Base-by-base conservation (phyloP, 257 asterid genomes). In the Nemophila menziesii region DNA sequence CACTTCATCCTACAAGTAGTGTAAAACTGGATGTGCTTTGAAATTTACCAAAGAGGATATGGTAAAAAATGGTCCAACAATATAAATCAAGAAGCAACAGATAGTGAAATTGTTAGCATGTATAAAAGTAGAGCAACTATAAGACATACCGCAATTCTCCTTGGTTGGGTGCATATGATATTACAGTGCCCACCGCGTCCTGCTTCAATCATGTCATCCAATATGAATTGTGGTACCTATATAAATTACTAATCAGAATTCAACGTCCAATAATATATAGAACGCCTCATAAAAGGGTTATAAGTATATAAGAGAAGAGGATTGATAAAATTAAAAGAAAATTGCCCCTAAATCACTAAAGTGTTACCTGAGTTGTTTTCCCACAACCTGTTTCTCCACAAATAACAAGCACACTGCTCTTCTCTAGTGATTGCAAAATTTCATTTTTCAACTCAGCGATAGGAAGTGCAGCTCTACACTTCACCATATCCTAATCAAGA, bases 371-470 rank as follows among this genome's bases (percentile, higher is more conserved):
- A 55, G 98, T 89, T 55, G 95, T 89, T 75, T 89, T 89, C 45
- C 98, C 98, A 52, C 95, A 89, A 47, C 98, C 98, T 23, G 98
- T 89, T 78, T 89, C 98, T 39, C 98, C 98, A 61, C 80, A 84
- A 61, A 89, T 72, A 54, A 89, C 95, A 65, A 85, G 67, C 57
- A 80, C 95, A 57, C 72, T 66, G 52, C 71, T 89, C 61, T 72
- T 74, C 61, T 72, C 82, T 33, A 89, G 85, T 47, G 70, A 66
- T 62, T 50, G 72, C 51, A 89, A 57, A 55, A 89, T 74, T 37
- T 84, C 71, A 49, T 68, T 81, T 67, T 75, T 89, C 72, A 78
- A 52, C 60, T 72, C 90, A 54, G 87, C 68, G 61, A 89, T 78
- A 65, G 96, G 98, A 66, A 89, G 98, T 65, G 71, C 41, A 22